phyloP scores from a whole-genome alignment of 1,284 basidiomycete species.

The Trametes polyzona region DNA sequence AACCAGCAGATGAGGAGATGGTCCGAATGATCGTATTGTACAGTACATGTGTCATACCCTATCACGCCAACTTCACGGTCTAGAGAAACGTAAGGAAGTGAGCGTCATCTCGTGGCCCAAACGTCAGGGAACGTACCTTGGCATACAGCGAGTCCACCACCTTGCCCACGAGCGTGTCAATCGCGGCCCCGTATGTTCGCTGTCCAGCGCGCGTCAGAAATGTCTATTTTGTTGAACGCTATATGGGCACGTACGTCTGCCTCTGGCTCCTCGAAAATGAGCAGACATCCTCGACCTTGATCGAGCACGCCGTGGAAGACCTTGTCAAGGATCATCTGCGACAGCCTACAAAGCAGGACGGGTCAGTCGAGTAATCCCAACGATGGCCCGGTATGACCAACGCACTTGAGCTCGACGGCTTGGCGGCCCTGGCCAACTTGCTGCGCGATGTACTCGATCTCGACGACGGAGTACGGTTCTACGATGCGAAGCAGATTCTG shows the following conservation, averaged over 20 bases:
- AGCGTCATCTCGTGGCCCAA: background rate
- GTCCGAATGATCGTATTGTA: too few species aligned
- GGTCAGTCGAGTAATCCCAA: too few species aligned
- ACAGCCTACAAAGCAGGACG: slow-evolving; percentile 57
- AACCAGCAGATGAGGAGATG: too few species aligned
- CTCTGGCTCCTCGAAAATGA: slow-evolving; percentile 87
- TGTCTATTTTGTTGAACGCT: background rate
- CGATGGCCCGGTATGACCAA: too few species aligned
- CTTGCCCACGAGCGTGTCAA: slow-evolving; percentile 88
- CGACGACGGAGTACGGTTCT: slow-evolving; percentile 93
- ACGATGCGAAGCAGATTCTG: slow-evolving; percentile 95
- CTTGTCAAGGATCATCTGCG: slow-evolving; percentile 98
- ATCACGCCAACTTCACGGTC: slow-evolving; percentile 16
- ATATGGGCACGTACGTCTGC: slow-evolving; percentile 65
- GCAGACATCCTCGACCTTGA: slow-evolving; percentile 90
- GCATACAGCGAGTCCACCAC: slow-evolving; percentile 93
- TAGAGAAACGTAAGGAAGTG: background rate
- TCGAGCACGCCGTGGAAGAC: slow-evolving; percentile 94
- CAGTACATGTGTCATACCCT: background rate
- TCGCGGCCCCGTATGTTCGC: slow-evolving; percentile 86
- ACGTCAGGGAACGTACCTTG: slow-evolving; percentile 54
- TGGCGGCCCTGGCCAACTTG: slow-evolving; percentile 89
- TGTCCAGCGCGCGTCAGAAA: slow-evolving; percentile 32
- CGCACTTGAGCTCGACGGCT: slow-evolving; percentile 94
- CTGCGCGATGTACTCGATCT: slow-evolving; percentile 89